Conservation (phyloP, 202 grass and related monocot species). For the Cymbopogon flexuosus region DNA sequence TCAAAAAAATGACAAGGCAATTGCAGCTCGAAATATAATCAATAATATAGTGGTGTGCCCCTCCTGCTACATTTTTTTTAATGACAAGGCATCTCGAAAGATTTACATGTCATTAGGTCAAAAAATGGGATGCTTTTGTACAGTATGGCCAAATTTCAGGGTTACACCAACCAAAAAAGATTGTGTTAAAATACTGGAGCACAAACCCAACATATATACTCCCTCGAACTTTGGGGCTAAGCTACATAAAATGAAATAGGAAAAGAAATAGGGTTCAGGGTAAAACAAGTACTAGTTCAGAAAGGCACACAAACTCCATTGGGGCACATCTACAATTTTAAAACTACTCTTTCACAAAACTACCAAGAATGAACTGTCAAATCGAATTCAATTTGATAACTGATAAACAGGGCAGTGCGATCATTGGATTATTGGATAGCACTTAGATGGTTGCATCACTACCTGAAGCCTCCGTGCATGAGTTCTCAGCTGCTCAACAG, state of each 20-base stretch:
- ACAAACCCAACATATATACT: background rate
- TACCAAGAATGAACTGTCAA: background rate
- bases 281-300: background rate
- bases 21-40: background rate
- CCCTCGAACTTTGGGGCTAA: background rate
- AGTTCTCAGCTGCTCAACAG: conserved; percentile 82
- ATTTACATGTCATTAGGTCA: background rate
- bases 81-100: background rate
- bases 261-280: background rate
- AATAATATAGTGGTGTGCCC: background rate
- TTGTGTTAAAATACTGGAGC: background rate
- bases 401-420: background rate
- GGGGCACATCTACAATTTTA: background rate
- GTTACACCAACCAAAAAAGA: background rate
- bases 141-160: background rate
- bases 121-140: background rate
- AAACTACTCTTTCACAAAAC: background rate
- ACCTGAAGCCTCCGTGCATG: conserved; percentile 88
- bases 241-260: background rate
- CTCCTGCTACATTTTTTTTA: background rate
- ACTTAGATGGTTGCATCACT: background rate
- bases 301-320: background rate
- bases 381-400: background rate
- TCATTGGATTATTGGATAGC: background rate
- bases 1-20: background rate